Conservation (phyloP, 352 stramenopile species). For the Pelagophyceae sp. region DNA sequence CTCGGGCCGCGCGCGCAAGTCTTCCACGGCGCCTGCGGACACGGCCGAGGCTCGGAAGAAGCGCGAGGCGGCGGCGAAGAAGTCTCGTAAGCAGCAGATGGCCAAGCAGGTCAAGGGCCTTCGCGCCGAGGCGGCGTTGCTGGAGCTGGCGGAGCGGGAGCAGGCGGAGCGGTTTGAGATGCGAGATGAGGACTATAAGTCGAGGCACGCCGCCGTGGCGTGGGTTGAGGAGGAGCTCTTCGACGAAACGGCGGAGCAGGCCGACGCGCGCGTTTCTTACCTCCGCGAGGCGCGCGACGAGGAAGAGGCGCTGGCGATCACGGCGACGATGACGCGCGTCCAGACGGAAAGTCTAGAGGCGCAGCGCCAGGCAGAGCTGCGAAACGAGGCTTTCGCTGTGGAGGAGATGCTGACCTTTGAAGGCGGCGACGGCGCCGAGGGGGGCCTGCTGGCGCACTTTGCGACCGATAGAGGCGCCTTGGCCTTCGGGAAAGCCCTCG, state of each 20-base stretch:
- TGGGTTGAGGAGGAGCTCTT: conserved; percentile 15
- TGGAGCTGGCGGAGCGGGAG: background rate
- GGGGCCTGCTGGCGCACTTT: background rate
- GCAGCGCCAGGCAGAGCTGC: background rate
- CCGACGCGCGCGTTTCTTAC: conserved; percentile 3
- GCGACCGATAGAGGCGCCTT: too few species aligned
- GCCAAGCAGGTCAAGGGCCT: background rate
- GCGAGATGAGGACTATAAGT: conserved; percentile 22
- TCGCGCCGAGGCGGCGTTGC: background rate
- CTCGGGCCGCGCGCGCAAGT: too few species aligned
- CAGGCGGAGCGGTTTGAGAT: conserved; percentile 26
- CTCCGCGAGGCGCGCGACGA: conserved; percentile 10
- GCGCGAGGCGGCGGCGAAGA: too few species aligned
- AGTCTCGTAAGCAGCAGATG: background rate
- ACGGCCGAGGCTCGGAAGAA: background rate
- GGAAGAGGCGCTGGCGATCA: background rate
- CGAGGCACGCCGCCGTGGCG: background rate
- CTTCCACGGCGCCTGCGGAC: too few species aligned
- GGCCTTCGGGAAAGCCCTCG: too few species aligned
- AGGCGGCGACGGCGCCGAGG: background rate
- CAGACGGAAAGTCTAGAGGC: background rate
- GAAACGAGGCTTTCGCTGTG: background rate
- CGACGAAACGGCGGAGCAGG: conserved; percentile 7
- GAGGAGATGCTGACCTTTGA: background rate
- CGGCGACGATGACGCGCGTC: background rate